Evolutionary conservation across 139 green algal species (phyloP).

Genomic region (Chlamydomonas incerta): DNA sequence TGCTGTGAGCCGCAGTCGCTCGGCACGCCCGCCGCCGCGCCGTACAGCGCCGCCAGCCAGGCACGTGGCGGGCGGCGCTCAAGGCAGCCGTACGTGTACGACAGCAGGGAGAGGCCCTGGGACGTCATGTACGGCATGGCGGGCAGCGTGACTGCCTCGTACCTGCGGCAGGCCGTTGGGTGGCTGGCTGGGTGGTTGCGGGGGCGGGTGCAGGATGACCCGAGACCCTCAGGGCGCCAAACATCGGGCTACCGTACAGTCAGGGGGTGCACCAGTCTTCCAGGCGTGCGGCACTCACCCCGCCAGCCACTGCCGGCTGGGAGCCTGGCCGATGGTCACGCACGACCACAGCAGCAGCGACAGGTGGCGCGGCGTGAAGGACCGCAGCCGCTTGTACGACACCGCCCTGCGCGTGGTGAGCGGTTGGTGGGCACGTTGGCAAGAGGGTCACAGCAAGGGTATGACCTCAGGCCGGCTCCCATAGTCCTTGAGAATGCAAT

Average conservation of each 20-base stretch:
- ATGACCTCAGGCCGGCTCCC: too few relatives aligned
- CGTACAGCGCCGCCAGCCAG: constrained; percentile 24
- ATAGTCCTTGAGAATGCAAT: too few relatives aligned
- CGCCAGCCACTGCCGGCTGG: not conserved
- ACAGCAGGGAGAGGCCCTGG: not conserved
- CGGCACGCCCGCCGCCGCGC: too few relatives aligned
- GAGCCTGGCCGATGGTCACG: constrained; percentile 26
- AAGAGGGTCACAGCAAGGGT: too few relatives aligned
- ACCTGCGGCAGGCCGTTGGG: not conserved
- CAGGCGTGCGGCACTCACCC: too few relatives aligned
- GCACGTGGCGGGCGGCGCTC: not conserved
- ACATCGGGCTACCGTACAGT: too few relatives aligned
- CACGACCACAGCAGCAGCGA: constrained; percentile 18
- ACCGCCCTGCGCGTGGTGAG: not conserved
- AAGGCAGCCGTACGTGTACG: constrained; percentile 26
- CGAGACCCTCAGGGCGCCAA: too few relatives aligned
- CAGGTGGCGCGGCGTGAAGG: not conserved
- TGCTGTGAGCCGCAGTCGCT: too few relatives aligned
- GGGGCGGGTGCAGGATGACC: too few relatives aligned
- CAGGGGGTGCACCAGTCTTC: too few relatives aligned
- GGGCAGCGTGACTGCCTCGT: not conserved
- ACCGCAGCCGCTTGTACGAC: constrained; percentile 24
- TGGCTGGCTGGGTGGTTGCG: too few relatives aligned
- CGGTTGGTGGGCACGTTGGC: too few relatives aligned
- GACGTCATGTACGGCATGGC: not conserved